These are phyloP conservation scores for Candida piceae DNA, from an alignment of 805 yeast species.

Conservation along the genomic window DNA sequence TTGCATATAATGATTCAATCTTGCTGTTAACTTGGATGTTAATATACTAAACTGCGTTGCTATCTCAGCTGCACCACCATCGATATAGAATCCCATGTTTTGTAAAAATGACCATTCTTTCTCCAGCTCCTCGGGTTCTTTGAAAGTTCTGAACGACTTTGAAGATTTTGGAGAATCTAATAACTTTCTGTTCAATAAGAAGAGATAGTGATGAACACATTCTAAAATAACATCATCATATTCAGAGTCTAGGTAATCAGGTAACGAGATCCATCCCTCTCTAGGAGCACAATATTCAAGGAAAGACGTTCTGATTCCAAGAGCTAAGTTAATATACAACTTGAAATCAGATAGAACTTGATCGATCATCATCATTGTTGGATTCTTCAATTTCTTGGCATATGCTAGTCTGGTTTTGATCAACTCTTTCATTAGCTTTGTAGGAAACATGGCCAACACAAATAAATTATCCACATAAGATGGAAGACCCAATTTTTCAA, in stretches of 20 bases:
- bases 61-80: slow-evolving; percentile 74
- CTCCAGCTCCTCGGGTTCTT: slow-evolving; percentile 87
- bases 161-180: slow-evolving; percentile 65
- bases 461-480: slow-evolving; percentile 62
- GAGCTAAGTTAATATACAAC: slow-evolving; percentile 67
- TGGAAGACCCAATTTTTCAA: slow-evolving; percentile 68
- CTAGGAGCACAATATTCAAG: slow-evolving; percentile 54
- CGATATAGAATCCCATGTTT: slow-evolving; percentile 71
- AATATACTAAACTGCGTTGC: slow-evolving; percentile 71
- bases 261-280: slow-evolving; percentile 63
- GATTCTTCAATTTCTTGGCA: slow-evolving; percentile 73
- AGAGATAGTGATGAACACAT: slow-evolving; percentile 68
- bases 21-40: slow-evolving; percentile 59
- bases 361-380: slow-evolving; percentile 94
- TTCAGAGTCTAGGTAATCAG: slow-evolving; percentile 53
- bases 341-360: slow-evolving; percentile 86
- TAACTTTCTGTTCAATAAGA: slow-evolving; percentile 68
- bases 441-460: slow-evolving; percentile 68
- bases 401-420: slow-evolving; percentile 68
- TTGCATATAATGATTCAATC: slow-evolving; percentile 65
- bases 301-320: slow-evolving; percentile 66
- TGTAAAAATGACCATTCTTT: slow-evolving; percentile 74
- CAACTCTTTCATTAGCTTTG: slow-evolving; percentile 72
- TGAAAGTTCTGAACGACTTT: slow-evolving; percentile 70
- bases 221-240: slow-evolving; percentile 65